Evolutionary conservation across 768 basidiomycete genomes (phyloP), one percentile per base, ranked within the genome.

Genomic region (Sistotremastrum suecicum): DNA sequence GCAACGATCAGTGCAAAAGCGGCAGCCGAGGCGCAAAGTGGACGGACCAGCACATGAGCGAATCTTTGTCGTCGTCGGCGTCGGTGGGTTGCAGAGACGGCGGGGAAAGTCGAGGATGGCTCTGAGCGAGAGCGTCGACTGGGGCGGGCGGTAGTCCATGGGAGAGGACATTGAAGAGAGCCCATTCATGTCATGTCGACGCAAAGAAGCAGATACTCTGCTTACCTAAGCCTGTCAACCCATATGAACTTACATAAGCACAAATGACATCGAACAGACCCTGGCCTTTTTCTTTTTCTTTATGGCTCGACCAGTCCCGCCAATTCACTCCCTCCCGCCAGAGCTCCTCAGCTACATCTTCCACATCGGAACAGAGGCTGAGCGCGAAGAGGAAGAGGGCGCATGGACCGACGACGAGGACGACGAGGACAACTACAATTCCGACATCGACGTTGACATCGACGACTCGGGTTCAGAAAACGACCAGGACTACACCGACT

Each of bases 61-160:
- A 46, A 80, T 78, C 58, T 80, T 80, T 34, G 72, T 75, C 1
- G 78, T 70, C 5, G 78, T 71, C 4, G 80, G 77, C 20, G 20
- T 20, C 5, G 80, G 79, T 1, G 78, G 80, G 46, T 80, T 77
- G 52, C 79, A 82, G 37, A 80, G 63, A 7, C 79, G 76, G 49
- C 53, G 52, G 12, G 71, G 70, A 2, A 72, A 49, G 7, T 63
- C 41, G 41, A 70, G 56, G 5, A 73, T 49, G 29, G 60, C 59
- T 40, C 53, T 56, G 12, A 58, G 51, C n/a, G 57, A 42, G 47
- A 72, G 61, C 35, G 48, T 55, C 32, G 62, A 58, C 49, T 58
- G 61, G 39, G 51, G 54, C 31, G 48, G 51, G 50, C 41, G 49
- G 33, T 52, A 44, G 12, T 32, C 48, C 6, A 8, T 12, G 34